Evolutionary conservation across 2,329 filamentous ascomycete species (phyloP).

Genomic region (Phialophora verrucosa): DNA sequence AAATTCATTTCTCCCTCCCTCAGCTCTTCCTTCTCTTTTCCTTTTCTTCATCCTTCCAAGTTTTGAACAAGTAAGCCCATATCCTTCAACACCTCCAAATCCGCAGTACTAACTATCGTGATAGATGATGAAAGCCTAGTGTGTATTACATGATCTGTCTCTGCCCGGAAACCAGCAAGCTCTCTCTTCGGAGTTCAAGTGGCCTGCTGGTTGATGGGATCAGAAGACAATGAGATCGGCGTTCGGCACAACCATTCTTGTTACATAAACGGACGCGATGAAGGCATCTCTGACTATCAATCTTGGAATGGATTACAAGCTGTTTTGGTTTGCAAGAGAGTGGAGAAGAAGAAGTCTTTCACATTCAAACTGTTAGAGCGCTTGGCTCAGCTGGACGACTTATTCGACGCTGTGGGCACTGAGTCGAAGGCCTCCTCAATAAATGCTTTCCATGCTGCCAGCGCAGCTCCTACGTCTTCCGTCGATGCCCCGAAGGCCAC

Average conservation of each 20-base stretch:
- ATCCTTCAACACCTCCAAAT: background rate
- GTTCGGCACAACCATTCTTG: constrained; percentile 98
- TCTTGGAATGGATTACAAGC: constrained; percentile 58
- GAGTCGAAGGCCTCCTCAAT: constrained; percentile 63
- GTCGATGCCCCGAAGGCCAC: constrained; percentile 78
- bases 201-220: constrained; percentile 74
- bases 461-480: constrained; percentile 68
- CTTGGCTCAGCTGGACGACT: constrained; percentile 3
- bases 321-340: constrained; percentile 43
- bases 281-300: constrained; percentile 73
- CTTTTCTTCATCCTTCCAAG: constrained; percentile 91
- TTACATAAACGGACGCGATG: constrained; percentile 95
- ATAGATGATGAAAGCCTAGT: constrained; percentile 86
- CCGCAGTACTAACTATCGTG: constrained; percentile 21
- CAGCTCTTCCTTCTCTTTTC: constrained; percentile 59
- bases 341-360: constrained; percentile 56
- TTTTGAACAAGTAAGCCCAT: constrained; percentile 87
- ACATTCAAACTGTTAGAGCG: background rate
- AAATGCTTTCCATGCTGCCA: constrained; percentile 62
- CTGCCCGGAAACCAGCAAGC: constrained; percentile 70
- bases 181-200: constrained; percentile 92
- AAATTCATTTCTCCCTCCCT: constrained; percentile 1
- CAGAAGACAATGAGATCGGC: constrained; percentile 79
- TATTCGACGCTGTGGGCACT: constrained; percentile 44
- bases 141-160: constrained; percentile 89